Conservation (phyloP, 768 basidiomycete genomes). For the Mycena indigotica region DNA sequence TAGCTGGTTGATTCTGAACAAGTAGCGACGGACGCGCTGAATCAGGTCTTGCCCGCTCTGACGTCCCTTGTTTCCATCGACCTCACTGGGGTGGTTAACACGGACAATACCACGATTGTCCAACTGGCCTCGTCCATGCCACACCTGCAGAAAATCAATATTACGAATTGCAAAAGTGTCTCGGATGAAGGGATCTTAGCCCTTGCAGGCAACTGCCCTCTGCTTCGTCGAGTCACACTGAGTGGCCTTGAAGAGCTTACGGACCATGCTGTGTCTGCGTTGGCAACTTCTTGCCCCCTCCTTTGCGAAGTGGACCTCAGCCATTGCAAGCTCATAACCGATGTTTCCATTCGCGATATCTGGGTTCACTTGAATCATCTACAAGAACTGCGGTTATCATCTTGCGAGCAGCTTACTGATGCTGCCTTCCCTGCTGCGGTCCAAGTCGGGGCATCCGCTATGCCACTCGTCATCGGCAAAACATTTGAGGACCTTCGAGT, state of each 20-base stretch:
- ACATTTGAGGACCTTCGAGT: conserved; percentile 85
- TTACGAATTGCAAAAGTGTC: conserved; percentile 79
- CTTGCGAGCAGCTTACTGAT: conserved; percentile 78
- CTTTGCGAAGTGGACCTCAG: conserved; percentile 95
- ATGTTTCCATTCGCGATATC: conserved; percentile 77
- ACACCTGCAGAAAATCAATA: conserved; percentile 88
- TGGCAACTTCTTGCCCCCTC: conserved; percentile 79
- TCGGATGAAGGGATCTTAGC: conserved; percentile 78
- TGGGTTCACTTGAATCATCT: conserved; percentile 81
- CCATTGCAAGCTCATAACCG: conserved; percentile 76
- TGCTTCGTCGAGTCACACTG: conserved; percentile 88
- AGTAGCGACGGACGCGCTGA: conserved; percentile 65
- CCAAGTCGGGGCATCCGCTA: conserved; percentile 37
- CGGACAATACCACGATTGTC: conserved; percentile 71
- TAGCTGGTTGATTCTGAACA: conserved; percentile 77
- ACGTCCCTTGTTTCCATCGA: conserved; percentile 86
- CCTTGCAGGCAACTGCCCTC: conserved; percentile 71
- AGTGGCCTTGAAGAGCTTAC: conserved; percentile 76
- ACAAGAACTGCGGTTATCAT: conserved; percentile 87
- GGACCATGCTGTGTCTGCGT: conserved; percentile 70
- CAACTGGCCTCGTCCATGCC: conserved; percentile 70
- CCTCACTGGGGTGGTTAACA: conserved; percentile 69
- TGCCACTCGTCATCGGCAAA: conserved; percentile 65
- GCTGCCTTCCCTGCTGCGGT: conserved; percentile 80
- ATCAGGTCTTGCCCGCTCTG: conserved; percentile 65